phyloP scores from a whole-genome alignment of 148 eudicot species.

The Cornus florida region DNA sequence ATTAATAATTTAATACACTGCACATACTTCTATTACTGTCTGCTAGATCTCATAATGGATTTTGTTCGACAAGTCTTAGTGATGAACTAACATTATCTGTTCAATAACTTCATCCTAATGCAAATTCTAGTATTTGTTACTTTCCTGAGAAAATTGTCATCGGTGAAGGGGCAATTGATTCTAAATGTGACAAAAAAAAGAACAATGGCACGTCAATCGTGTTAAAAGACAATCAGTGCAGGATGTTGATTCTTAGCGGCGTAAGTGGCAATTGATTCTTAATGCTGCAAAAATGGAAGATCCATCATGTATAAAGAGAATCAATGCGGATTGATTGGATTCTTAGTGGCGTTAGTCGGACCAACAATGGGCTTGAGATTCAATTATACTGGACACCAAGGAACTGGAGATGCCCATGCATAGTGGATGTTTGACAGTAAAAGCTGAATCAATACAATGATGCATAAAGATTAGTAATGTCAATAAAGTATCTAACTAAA shows the following conservation, averaged over 20 bases:
- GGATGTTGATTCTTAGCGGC: not conserved
- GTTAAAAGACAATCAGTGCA: not conserved
- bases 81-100: not conserved
- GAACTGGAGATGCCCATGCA: too few relatives aligned
- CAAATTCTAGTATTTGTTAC: not conserved
- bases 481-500: not conserved
- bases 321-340: too few relatives aligned
- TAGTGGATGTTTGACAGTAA: too few relatives aligned
- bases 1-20: not conserved
- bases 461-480: too few relatives aligned
- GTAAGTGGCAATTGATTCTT: too few relatives aligned
- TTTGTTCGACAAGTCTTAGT: not conserved
- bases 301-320: too few relatives aligned
- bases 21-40: not conserved
- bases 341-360: not conserved
- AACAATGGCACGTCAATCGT: not conserved
- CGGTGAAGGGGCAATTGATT: not conserved
- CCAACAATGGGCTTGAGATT: not conserved
- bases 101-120: not conserved
- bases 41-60: not conserved
- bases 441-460: not conserved
- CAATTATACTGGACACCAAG: not conserved
- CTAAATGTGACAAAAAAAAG: not conserved
- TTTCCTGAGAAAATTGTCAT: not conserved
- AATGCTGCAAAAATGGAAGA: too few relatives aligned